phyloP scores from a whole-genome alignment of 2,329 filamentous ascomycete genomes.

The Hansfordia pulvinata region DNA sequence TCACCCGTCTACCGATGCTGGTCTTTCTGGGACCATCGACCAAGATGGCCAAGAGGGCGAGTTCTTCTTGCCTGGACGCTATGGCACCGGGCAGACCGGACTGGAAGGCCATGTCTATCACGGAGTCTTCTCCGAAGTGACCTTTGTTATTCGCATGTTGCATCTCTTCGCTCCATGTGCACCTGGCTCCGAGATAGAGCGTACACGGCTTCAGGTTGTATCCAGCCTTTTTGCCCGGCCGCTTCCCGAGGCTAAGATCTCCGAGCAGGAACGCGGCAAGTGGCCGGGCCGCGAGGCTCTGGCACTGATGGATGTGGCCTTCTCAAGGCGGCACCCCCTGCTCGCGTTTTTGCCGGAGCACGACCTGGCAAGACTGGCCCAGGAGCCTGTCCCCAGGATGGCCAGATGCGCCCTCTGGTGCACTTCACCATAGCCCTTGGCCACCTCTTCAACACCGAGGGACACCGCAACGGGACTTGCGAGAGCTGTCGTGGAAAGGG shows the following conservation, averaged over 20 bases:
- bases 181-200: not conserved
- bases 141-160: constrained; percentile 2
- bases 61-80: too few relatives aligned
- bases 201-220: constrained; percentile 1
- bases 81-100: constrained; percentile 1
- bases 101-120: constrained; percentile 3
- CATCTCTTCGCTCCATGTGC: constrained; percentile 1
- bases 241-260: not conserved
- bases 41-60: too few relatives aligned
- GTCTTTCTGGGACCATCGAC: too few relatives aligned
- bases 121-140: constrained; percentile 3
- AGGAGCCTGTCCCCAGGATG: not conserved
- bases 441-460: constrained; percentile 1
- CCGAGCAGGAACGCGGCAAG: too few relatives aligned
- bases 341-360: constrained; percentile 2
- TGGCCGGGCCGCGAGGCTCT: not conserved
- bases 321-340: constrained; percentile 2
- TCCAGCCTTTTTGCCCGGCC: constrained; percentile 2
- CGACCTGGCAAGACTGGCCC: not conserved
- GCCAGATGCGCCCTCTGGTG: constrained; percentile 1
- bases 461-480: constrained; percentile 2
- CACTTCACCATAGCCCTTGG: constrained; percentile 3
- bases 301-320: constrained; percentile 2
- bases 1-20: constrained; percentile 1
- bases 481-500: constrained; percentile 1